Evolutionary conservation across 1,284 basidiomycete species (phyloP), one percentile per base, ranked within the genome.

Genomic region (Leccinum subrobustum): DNA sequence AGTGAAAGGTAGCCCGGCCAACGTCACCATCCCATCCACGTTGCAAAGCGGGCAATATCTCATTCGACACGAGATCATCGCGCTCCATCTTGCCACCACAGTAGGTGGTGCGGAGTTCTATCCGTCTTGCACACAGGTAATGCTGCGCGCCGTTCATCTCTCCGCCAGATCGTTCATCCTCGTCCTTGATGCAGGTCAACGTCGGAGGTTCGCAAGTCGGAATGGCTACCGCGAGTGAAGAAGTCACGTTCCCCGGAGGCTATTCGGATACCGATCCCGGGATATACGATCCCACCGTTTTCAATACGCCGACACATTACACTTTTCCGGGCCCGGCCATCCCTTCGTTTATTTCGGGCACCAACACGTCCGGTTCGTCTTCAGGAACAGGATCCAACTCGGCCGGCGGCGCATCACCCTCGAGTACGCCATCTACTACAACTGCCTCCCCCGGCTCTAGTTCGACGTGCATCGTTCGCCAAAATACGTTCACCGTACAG

Each of bases 171-270:
- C 51, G 25, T 29, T 23, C 35, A 25, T 23, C 11, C 37, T 50
- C 1, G 2, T 58, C 5, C n/a, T 9, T 44, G 8, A 6, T 54
- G 6, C 86, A 91, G 73, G 65, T 91, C 63, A 77, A 73, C 44
- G 73, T 92, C 52, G 74, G 77, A 0, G 87, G 87, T 12, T 77
- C 71, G 42, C 80, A 80, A 25, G 79, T 75, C 5, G 84, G 81
- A 14, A 67, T 62, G 0, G 85, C 85, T 0, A 66, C 68, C 0
- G 52, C 68, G 3, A 70, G 69, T 64, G 80, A 83, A 60, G 81
- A 85, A 47, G 87, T 89, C n/a, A 76, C 72, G 31, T 79, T 91
- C 63, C 88, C 89, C 0, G 88, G 88, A 18, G 86, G 82, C 1
- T 91, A 91, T 75, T 79, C 67, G 23, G 83, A 86, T 65, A 78